Evolutionary conservation across 495 filamentous ascomycete genomes (phyloP), one percentile per base, ranked within the genome.

Genomic region (Annulohypoxylon stygium): DNA sequence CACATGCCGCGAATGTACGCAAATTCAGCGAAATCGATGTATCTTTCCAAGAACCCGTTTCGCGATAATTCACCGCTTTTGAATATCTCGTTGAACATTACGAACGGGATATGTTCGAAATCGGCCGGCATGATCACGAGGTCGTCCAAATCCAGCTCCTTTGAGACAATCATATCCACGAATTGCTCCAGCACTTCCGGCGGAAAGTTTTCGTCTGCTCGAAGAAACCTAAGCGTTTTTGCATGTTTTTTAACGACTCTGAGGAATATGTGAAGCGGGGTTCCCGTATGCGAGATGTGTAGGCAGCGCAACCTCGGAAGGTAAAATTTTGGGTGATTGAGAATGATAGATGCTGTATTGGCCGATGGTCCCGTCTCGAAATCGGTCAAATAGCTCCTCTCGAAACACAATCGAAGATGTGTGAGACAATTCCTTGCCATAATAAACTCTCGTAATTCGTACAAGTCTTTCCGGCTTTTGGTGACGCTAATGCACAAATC

Each of bases 361-460:
- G 14, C 4, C 2, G 4, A 2, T 4, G 18, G 9, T 6, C 10
- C 25, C 2, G 10, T 12, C 8, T 30, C 45, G 8, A 23, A 3
- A 10, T 10, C 1, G 5, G 26, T 23, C 33, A 8, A 1, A n/a
- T 39, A 12, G 18, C 30, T 16, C 9, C 26, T 26, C 33, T 64
- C 61, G 10, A 64, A 51, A 39, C 61, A 64, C 18, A 64, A 37
- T 14, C 45, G 45, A 26, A 64, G 45, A 33, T 64, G 47, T 2
- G 47, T 64, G 12, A 64, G 61, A 37, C 12, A 26, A n/a, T 64
- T 64, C 5, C 26, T 12, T 37, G 45, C 36, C 45, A 37, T 53
- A 11, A 64, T 64, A 12, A 36, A 64, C 1, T 64, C 16, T 6
- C 61, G 43, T 43, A 64, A 45, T 16, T 25, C 30, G 5, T 64